A percentile compares a stretch with the other conserved stretches of the same genome.
Conservation (phyloP, 169 alveolate species). For the Cryptosporidium bovis region DNA sequence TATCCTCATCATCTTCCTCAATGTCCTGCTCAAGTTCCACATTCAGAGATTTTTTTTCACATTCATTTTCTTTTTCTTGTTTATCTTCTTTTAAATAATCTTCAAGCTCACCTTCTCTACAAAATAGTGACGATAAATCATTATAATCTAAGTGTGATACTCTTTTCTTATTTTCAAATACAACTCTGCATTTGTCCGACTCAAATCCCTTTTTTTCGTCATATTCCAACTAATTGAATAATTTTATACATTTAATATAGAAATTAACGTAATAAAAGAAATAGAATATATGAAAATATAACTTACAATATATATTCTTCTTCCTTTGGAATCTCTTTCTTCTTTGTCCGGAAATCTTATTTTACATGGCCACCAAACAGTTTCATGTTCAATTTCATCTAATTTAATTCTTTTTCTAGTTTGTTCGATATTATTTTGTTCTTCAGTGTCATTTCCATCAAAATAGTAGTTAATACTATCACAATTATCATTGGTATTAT, state of each 20-base stretch:
- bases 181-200: constrained; percentile 44
- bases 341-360: constrained; percentile 9
- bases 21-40: constrained; percentile 10
- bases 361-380: constrained; percentile 67
- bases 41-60: neutral
- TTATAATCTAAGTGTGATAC: constrained; percentile 29
- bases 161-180: constrained; percentile 36
- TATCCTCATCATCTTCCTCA: constrained; percentile 20
- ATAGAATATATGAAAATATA: neutral
- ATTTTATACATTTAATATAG: neutral
- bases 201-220: constrained; percentile 57
- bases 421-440: neutral
- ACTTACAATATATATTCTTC: constrained; percentile 54
- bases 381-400: constrained; percentile 5
- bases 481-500: neutral
- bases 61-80: neutral
- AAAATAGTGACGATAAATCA: constrained; percentile 11
- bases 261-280: neutral
- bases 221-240: constrained; percentile 9
- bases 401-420: no score
- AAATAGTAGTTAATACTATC: no score
- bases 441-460: no score
- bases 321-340: constrained; percentile 60
- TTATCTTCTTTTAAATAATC: neutral
- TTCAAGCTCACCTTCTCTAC: constrained; percentile 1